These are phyloP conservation scores for Neofusicoccum ribis DNA, from an alignment of 2,329 filamentous ascomycete genomes.

Conservation along the genomic window DNA sequence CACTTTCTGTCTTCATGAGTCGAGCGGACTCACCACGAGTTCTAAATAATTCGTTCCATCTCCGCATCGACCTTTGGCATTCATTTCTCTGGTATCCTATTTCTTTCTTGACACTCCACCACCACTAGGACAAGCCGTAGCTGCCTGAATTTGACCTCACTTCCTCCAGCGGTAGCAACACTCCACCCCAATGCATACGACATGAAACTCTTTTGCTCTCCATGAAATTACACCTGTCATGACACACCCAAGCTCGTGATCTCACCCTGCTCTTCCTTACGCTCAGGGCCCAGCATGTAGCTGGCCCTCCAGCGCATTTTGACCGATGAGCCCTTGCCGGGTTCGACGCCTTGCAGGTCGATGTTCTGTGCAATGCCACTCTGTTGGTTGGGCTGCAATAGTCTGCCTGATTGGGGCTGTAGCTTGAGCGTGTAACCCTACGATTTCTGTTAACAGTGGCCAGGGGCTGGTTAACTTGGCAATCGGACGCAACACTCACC, in stretches of 20 bases:
- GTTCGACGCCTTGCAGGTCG: constrained; percentile 71
- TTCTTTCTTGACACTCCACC: neutral
- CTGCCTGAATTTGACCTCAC: neutral
- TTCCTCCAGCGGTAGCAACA: no score
- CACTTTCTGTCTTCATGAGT: neutral
- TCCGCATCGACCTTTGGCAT: neutral
- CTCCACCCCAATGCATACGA: neutral
- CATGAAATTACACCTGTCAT: constrained; percentile 6
- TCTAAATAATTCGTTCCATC: neutral
- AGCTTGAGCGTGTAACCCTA: constrained; percentile 80
- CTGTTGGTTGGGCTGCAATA: constrained; percentile 69
- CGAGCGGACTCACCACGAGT: neutral
- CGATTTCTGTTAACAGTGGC: neutral
- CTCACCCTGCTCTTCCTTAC: constrained; percentile 79
- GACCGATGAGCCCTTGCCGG: constrained; percentile 71
- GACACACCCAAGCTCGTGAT: constrained; percentile 73
- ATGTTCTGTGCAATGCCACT: constrained; percentile 82
- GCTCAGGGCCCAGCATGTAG: constrained; percentile 67
- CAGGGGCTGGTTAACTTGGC: no score
- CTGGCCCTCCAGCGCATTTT: constrained; percentile 88
- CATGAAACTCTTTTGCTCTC: neutral
- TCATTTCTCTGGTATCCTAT: constrained; percentile 2
- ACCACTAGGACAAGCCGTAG: neutral
- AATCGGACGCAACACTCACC: constrained; percentile 49
- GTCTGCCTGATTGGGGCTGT: constrained; percentile 79